phyloP scores from a whole-genome alignment of 805 yeast species.

The Ogataea parapolymorpha region DNA sequence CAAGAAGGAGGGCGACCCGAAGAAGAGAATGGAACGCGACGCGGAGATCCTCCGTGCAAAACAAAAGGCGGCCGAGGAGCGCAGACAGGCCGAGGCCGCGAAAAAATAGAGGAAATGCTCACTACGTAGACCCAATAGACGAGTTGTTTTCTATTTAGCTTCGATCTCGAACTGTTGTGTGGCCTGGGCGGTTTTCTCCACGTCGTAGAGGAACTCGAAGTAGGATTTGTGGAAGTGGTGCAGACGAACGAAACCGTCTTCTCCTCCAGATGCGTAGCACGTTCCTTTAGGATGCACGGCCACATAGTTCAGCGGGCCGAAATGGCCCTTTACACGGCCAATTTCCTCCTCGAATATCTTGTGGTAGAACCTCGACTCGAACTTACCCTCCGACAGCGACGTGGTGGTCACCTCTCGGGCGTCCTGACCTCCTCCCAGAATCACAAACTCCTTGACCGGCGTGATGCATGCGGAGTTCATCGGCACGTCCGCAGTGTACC shows the following conservation, averaged over 20 bases:
- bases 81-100: constrained; percentile 30
- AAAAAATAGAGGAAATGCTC: constrained; percentile 15
- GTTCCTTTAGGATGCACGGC: constrained; percentile 94
- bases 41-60: constrained; percentile 89
- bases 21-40: constrained; percentile 79
- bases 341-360: constrained; percentile 93
- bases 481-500: constrained; percentile 84
- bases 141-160: constrained; percentile 10
- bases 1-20: constrained; percentile 80
- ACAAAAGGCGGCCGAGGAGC: constrained; percentile 71
- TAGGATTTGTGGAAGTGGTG: constrained; percentile 91
- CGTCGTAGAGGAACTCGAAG: constrained; percentile 90
- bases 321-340: constrained; percentile 97
- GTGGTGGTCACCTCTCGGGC: constrained; percentile 99
- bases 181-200: constrained; percentile 72
- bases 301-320: constrained; percentile 94
- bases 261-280: constrained; percentile 95
- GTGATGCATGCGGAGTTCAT: constrained; percentile 94
- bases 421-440: constrained; percentile 99
- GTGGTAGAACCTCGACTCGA: constrained; percentile 94
- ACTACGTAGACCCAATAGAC: not conserved
- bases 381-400: constrained; percentile 87
- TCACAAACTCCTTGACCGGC: constrained; percentile 85
- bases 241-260: constrained; percentile 95
- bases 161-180: constrained; percentile 20